Conservation (phyloP, 768 basidiomycete genomes). For the Boletus barrowsii region DNA sequence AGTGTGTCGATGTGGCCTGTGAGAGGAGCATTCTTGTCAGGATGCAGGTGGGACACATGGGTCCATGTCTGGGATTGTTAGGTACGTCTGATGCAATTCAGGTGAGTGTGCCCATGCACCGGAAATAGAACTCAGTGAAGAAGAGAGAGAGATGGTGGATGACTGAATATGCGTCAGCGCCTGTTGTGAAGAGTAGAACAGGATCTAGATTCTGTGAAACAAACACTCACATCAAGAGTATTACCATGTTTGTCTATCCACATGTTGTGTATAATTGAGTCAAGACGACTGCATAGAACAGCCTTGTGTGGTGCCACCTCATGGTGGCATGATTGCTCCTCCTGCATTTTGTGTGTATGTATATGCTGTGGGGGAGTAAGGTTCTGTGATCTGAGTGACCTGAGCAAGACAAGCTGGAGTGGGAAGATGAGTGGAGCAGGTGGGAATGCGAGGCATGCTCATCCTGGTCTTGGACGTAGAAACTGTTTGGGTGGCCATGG, state of each 20-base stretch:
- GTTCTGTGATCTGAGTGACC: conserved; percentile 17
- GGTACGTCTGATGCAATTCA: conserved; percentile 25
- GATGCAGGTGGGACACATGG: conserved; percentile 5
- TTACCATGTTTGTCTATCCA: conserved; percentile 22
- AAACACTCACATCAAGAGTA: conserved; percentile 22
- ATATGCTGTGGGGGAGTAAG: conserved; percentile 11
- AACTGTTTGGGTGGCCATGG: conserved; percentile 11
- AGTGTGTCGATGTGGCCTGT: conserved; percentile 9
- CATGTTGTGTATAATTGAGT: conserved; percentile 45
- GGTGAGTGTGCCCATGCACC: conserved; percentile 22
- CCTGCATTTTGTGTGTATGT: conserved; percentile 21
- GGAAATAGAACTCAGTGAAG: conserved; percentile 28
- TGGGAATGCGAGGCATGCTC: conserved; percentile 24
- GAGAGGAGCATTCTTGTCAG: background rate
- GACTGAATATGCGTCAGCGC: conserved; percentile 23
- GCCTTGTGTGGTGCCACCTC: conserved; percentile 48
- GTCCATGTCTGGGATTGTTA: conserved; percentile 21
- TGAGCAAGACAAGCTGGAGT: conserved; percentile 28
- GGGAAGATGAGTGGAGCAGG: conserved; percentile 25
- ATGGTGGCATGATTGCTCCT: conserved; percentile 21
- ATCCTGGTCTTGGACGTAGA: conserved; percentile 35
- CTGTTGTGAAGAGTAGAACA: conserved; percentile 17
- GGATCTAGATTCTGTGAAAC: background rate
- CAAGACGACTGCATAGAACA: conserved; percentile 50
- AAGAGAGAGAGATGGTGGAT: conserved; percentile 24